Evolutionary conservation across 768 basidiomycete genomes (phyloP).

Genomic region (Hericium coralloides): DNA sequence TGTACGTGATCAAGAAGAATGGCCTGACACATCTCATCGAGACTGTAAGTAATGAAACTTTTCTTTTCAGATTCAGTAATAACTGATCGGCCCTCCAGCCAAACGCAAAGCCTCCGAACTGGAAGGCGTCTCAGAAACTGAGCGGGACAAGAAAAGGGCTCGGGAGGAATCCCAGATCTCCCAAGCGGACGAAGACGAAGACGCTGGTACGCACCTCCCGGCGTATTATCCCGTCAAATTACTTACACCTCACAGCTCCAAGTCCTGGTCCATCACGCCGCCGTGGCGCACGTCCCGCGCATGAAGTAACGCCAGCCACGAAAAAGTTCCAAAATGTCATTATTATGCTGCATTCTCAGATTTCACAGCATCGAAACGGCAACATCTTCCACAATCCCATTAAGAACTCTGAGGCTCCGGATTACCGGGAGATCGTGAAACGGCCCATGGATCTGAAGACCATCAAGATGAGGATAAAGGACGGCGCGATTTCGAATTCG

Average conservation of each 20-base stretch:
- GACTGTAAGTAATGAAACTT: conserved; percentile 9
- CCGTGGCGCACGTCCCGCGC: conserved; percentile 15
- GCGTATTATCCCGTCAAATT: not conserved
- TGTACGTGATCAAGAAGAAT: not conserved
- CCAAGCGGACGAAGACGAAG: conserved; percentile 51
- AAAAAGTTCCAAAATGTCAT: conserved; percentile 81
- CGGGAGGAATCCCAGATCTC: conserved; percentile 54
- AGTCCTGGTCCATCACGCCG: conserved; percentile 12
- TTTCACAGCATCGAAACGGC: conserved; percentile 79
- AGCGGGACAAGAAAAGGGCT: conserved; percentile 45
- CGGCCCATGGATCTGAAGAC: conserved; percentile 96
- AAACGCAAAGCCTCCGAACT: conserved; percentile 58
- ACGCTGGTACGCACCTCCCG: conserved; percentile 24
- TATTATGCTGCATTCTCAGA: conserved; percentile 69
- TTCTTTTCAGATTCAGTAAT: not conserved
- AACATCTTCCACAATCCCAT: conserved; percentile 90
- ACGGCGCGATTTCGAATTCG: conserved; percentile 72
- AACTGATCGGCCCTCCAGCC: conserved; percentile 25
- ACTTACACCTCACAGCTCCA: conserved; percentile 3
- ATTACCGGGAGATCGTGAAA: conserved; percentile 87
- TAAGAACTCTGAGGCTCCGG: conserved; percentile 79
- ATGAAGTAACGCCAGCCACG: conserved; percentile 26
- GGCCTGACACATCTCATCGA: not conserved
- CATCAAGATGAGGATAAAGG: conserved; percentile 78
- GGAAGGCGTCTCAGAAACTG: conserved; percentile 32